Evolutionary conservation across 192 early-diverging fungal species (phyloP), one percentile per base, ranked within the genome.

Genomic region (Linderina pennispora): DNA sequence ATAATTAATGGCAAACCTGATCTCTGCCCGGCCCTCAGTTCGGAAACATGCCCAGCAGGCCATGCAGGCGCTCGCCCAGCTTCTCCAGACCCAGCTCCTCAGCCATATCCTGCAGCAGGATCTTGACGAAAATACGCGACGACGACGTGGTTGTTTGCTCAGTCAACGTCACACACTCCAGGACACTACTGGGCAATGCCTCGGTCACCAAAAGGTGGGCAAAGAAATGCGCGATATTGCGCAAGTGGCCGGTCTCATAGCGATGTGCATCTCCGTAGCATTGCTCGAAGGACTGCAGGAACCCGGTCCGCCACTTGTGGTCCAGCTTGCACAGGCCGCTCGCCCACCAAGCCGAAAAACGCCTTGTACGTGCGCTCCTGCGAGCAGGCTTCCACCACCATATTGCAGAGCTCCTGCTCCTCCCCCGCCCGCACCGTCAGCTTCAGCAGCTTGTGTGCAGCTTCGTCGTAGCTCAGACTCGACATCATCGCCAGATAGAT

Each of bases 401-500:
- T 98, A 55, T 94, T 92, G 60, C 82, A 84, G 23, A 98, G 67
- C 65, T 97, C 95, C 26, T 88, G 77, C 77, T 94, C 87, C 53
- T 94, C 86, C 33, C 87, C 92, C 36, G 80, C 78, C 38, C 80
- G 80, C 28, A 96, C 80, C 36, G 85, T 69, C 25, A 98, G 75
- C 54, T 89, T 82, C 75, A 98, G 78, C 36, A 96, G 77, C 66
- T 98, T 98, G 76, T 98, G 94, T 36, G 86, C 85, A 39, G 86
- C 88, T 65, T 98, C 94, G 60, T 98, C 94, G 65, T 90, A 96
- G 55, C 92, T 90, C 36, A 95, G 77, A 43, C 81, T 83, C 2
- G 93, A 96, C 87, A 94, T 96, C 54, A 96, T 91, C 8, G 93
- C 88, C 43, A 98, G 65, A 55, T 98, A 98, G 43, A 98, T 96